phyloP scores from a whole-genome alignment of 306 rosid species.

The Styphnolobium japonicum region DNA sequence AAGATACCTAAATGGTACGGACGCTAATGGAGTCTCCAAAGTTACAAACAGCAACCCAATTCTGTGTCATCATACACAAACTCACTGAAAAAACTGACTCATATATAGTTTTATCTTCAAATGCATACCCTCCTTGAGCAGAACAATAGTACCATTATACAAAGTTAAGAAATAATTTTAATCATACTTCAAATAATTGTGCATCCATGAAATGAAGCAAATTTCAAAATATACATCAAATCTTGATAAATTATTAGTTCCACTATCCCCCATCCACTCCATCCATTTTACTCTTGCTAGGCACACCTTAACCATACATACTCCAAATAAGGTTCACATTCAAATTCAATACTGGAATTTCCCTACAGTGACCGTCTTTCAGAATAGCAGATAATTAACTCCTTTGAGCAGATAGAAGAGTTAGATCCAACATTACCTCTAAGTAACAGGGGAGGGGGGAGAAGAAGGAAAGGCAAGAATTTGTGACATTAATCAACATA shows the following conservation, averaged over 20 bases:
- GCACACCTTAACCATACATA: not conserved
- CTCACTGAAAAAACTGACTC: no score
- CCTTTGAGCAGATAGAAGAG: not conserved
- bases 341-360: not conserved
- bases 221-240: not conserved
- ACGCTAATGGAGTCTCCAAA: no score
- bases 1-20: not conserved
- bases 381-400: not conserved
- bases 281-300: not conserved
- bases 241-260: not conserved
- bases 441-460: not conserved
- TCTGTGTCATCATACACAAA: no score
- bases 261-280: not conserved
- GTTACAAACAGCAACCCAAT: no score
- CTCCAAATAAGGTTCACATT: not conserved
- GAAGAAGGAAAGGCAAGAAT: not conserved
- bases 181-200: not conserved
- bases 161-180: no score
- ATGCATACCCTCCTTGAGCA: no score
- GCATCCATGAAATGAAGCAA: not conserved
- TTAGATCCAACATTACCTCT: not conserved
- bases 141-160: no score
- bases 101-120: no score
- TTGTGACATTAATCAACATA: not conserved
- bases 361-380: not conserved